Conservation (phyloP, 345 rosid genomes). For the Adansonia digitata region DNA sequence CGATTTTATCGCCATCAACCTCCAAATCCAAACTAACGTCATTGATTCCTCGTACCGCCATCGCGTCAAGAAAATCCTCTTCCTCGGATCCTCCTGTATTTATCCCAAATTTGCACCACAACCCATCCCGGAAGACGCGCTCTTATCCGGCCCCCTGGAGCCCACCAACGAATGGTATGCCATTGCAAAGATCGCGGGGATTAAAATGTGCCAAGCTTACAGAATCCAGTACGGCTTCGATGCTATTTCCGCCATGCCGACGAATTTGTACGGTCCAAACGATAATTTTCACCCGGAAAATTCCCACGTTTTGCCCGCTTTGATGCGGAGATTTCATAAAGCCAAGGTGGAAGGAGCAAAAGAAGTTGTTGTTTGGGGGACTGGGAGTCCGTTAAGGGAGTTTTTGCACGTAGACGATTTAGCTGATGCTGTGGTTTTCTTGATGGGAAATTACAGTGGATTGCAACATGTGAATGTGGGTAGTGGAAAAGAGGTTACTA, state of each 20-base stretch:
- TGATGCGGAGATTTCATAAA: slow-evolving; percentile 85
- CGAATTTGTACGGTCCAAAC: slow-evolving; percentile 79
- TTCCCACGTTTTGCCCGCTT: slow-evolving; percentile 88
- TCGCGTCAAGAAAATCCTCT: slow-evolving; percentile 71
- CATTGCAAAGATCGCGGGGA: slow-evolving; percentile 83
- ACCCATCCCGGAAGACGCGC: slow-evolving; percentile 74
- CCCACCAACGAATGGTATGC: slow-evolving; percentile 99
- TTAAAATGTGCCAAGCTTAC: slow-evolving; percentile 94
- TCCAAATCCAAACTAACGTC: slow-evolving; percentile 92
- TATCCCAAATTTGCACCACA: slow-evolving; percentile 95
- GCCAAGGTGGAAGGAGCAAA: slow-evolving; percentile 67
- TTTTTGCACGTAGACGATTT: slow-evolving; percentile 93
- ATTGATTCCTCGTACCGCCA: slow-evolving; percentile 66
- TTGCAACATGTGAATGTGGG: slow-evolving; percentile 85
- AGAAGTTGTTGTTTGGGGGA: slow-evolving; percentile 96
- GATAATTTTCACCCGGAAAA: slow-evolving; percentile 94
- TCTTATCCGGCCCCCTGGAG: slow-evolving; percentile 77
- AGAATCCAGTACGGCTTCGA: slow-evolving; percentile 71
- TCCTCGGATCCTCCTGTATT: slow-evolving; percentile 91
- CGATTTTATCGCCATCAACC: slow-evolving; percentile 83
- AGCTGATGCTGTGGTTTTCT: slow-evolving; percentile 80
- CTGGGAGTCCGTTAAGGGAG: slow-evolving; percentile 89
- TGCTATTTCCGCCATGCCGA: slow-evolving; percentile 92
- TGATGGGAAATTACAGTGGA: slow-evolving; percentile 76
- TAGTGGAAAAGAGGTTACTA: slow-evolving; percentile 85